Base-by-base conservation (phyloP, 176 grass and related monocot genomes). In the Triticum monococcum region DNA sequence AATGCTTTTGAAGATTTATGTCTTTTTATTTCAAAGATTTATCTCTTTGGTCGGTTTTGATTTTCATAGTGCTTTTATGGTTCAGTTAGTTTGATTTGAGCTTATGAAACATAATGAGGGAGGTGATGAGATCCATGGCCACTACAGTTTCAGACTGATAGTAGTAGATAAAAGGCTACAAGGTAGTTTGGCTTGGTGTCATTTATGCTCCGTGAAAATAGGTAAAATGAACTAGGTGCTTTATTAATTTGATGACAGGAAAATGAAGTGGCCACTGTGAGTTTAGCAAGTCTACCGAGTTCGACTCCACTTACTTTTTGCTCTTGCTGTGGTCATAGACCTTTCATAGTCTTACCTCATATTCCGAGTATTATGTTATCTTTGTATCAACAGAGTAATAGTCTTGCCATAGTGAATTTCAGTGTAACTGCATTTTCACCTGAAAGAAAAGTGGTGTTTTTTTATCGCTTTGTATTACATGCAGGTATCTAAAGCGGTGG, bases 401-500 rank as follows among this genome's bases (percentile, higher is more conserved):
- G 12, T 52, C n/a, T 72, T 86, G 12, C 54, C 72, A 82, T 77
- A 11, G 31, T 76, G 67, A 62, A 61, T 36, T 85, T 45, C 36
- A 3, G 4, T 68, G 28, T 72, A 50, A 83, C 32, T 78, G 6
- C 52, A 32, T n/a, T 79, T 60, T 66, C 45, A 43, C 2, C 43
- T 22, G 17, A 87, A 1, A 11, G 4, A 70, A 28, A 48, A 84
- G 28, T 7, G 17, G 20, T 64, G 65, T 79, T 32, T 75, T 5
- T 48, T n/a, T 68, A 16, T 64, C 25, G 9, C 64, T 26, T 48
- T 41, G 17, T 77, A 83, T 81, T 30, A 10, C 75, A n/a, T n/a
- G n/a, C n/a, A 98, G 93, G 88, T 98, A 63, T 86, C 86, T 72
- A 93, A 63, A 84, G 89, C 91, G 81, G 87, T 90, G 41, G 79